These are phyloP conservation scores for Periconia sp. DNA, from an alignment of 2,329 filamentous ascomycete genomes.

Conservation along the genomic window DNA sequence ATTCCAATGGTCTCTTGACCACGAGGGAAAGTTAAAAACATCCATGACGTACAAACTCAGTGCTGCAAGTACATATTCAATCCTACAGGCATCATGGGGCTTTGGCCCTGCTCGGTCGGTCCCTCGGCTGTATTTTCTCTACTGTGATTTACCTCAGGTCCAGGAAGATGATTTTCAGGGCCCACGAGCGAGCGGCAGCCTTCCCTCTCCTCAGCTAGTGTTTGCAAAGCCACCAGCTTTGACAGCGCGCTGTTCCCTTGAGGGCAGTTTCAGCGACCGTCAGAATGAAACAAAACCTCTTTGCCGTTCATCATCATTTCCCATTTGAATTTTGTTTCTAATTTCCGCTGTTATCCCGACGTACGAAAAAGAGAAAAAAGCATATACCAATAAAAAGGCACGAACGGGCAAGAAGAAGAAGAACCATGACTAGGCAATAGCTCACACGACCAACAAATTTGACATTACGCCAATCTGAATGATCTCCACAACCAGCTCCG, in stretches of 20 bases:
- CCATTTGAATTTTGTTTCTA: neutral
- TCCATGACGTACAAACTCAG: too few species aligned
- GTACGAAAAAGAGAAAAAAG: too few species aligned
- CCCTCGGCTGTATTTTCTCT: neutral
- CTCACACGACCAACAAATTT: slow-evolving; percentile 1
- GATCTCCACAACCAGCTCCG: neutral
- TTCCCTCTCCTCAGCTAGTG: neutral
- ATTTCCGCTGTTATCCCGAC: neutral
- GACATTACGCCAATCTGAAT: slow-evolving; percentile 15
- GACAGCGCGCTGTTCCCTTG: neutral
- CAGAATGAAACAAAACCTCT: neutral
- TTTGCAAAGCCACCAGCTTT: neutral
- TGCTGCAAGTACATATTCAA: neutral
- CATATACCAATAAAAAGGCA: neutral
- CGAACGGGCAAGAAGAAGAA: neutral
- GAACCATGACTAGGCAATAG: neutral
- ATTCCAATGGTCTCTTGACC: neutral
- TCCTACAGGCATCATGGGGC: neutral
- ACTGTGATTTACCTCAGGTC: neutral
- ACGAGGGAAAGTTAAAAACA: neutral
- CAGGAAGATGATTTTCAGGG: slow-evolving; percentile 1
- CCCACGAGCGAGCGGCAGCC: neutral
- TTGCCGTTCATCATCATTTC: neutral
- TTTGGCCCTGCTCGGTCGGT: neutral
- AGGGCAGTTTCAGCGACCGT: neutral